Conservation (phyloP, 768 basidiomycete species). For the Suillus weaverae region DNA sequence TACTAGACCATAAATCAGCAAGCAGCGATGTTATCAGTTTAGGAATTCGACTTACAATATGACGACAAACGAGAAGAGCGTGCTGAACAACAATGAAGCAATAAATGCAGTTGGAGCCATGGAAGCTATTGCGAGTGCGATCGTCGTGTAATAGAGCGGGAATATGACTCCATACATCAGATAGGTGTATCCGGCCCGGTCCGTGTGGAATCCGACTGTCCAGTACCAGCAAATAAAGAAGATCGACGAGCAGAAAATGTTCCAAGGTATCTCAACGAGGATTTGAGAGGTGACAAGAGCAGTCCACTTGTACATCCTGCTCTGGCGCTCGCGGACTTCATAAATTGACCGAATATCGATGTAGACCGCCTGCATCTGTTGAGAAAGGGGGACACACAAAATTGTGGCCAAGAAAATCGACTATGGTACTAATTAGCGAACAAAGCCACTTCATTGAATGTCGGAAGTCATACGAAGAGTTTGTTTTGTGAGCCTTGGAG, state of each 20-base stretch:
- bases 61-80: conserved; percentile 61
- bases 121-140: conserved; percentile 60
- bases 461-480: conserved; percentile 50
- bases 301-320: conserved; percentile 66
- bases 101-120: conserved; percentile 62
- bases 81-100: conserved; percentile 57
- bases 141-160: conserved; percentile 61
- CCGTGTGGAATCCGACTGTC: conserved; percentile 59
- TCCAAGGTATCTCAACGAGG: conserved; percentile 61
- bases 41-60: conserved; percentile 45
- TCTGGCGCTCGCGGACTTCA: conserved; percentile 65
- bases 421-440: conserved; percentile 26
- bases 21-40: not conserved
- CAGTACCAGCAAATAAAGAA: conserved; percentile 72
- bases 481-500: conserved; percentile 65
- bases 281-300: conserved; percentile 56
- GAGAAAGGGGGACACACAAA: conserved; percentile 50
- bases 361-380: conserved; percentile 65
- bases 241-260: conserved; percentile 54
- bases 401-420: conserved; percentile 59
- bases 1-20: conserved; percentile 29
- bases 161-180: conserved; percentile 56
- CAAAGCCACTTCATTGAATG: conserved; percentile 1
- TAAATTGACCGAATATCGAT: conserved; percentile 60
- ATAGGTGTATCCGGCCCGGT: conserved; percentile 58